A percentile compares a stretch with the other conserved stretches of the same genome.
Evolutionary conservation across 2,329 filamentous ascomycete species (phyloP).

Genomic region (Trichoderma sp.): DNA sequence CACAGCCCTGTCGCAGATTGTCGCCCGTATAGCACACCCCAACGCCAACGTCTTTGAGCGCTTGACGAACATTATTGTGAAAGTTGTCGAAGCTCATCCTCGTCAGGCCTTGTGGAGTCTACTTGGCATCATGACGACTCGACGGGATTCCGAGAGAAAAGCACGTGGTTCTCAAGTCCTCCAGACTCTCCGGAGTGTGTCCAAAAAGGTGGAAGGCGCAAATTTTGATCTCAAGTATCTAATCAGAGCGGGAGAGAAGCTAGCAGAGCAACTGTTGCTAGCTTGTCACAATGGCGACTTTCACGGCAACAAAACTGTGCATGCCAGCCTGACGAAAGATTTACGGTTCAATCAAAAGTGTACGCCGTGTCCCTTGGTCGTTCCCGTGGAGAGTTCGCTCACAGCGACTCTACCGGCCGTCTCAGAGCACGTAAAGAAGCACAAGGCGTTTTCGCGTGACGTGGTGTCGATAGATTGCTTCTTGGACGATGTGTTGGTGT

Average conservation of each 20-base stretch:
- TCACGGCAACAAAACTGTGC: conserved; percentile 63
- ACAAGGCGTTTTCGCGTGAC: conserved; percentile 85
- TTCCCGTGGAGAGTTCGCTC: conserved; percentile 82
- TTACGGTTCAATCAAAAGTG: conserved; percentile 81
- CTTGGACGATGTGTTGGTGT: conserved; percentile 81
- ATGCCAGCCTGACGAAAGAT: conserved; percentile 72
- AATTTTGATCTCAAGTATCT: conserved; percentile 65
- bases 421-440: conserved; percentile 70
- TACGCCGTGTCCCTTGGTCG: conserved; percentile 80
- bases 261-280: conserved; percentile 76
- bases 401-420: conserved; percentile 75
- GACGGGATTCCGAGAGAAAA: conserved; percentile 64
- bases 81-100: conserved; percentile 83
- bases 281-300: conserved; percentile 77
- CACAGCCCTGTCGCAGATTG: conserved; percentile 82
- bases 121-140: conserved; percentile 81
- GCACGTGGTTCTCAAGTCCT: conserved; percentile 53
- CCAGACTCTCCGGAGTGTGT: conserved; percentile 45
- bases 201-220: conserved; percentile 52
- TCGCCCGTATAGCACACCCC: conserved; percentile 91
- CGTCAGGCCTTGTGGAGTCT: conserved; percentile 91
- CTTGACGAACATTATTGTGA: conserved; percentile 76
- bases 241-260: conserved; percentile 74
- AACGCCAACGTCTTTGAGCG: conserved; percentile 74
- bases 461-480: conserved; percentile 80